Percentiles rank a stretch among this genome's conserved stretches.
Conservation (phyloP, 116 monocot species). For the Papilionanthe hybrid region DNA sequence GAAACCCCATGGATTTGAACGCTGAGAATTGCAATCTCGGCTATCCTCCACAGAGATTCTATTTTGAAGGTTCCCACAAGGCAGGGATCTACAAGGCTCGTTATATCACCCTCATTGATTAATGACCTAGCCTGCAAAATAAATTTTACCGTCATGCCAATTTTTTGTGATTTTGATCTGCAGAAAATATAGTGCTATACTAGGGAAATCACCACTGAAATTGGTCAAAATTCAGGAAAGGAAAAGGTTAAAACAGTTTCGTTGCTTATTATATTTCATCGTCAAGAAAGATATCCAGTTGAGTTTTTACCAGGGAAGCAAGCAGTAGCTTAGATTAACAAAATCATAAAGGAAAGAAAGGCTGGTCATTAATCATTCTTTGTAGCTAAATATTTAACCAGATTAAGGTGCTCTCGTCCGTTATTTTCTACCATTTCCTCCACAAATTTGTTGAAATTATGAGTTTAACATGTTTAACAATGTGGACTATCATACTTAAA, state of each 20-base stretch:
- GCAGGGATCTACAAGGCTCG: conserved; percentile 33
- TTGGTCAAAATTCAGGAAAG: background rate
- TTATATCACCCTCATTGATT: conserved; percentile 36
- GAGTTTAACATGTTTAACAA: no score
- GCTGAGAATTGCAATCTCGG: conserved; percentile 30
- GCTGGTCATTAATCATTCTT: no score
- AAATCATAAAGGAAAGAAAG: no score
- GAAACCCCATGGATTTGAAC: conserved; percentile 24
- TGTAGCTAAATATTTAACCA: no score
- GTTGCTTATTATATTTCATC: background rate
- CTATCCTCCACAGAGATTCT: conserved; percentile 41
- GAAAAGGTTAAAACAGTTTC: background rate
- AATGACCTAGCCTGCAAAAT: conserved; percentile 32
- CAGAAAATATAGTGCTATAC: background rate
- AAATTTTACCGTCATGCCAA: background rate
- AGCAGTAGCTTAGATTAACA: background rate
- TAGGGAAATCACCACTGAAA: background rate
- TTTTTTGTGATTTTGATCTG: background rate
- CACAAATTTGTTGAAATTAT: no score
- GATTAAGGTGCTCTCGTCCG: no score
- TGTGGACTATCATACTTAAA: no score
- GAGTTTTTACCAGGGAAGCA: background rate
- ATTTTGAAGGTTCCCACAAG: conserved; percentile 25
- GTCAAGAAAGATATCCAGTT: background rate
- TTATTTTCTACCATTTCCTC: no score